Base-by-base conservation (phyloP, 2,329 filamentous ascomycete species). In the Meredithiella fracta region DNA sequence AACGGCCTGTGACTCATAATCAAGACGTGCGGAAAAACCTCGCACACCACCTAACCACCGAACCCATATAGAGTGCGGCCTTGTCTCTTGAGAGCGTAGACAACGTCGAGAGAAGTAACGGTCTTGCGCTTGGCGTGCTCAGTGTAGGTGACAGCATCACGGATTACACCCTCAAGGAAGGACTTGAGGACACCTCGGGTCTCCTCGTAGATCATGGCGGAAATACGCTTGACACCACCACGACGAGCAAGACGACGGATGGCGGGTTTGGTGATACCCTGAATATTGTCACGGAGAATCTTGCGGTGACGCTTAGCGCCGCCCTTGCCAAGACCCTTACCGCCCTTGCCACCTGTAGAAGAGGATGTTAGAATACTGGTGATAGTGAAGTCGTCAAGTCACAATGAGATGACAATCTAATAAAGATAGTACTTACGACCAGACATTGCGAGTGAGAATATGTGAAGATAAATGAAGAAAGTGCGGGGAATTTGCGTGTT, bases 151-250 rank as follows among this genome's bases (percentile, higher is more conserved):
- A 86, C 82, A 61, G 82, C 82, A 62, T 86, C 82, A 69, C 82
- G 82, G 66, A 86, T 86, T 70, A 86, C 82, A 66, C 78, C 77
- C 73, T 85, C 82, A 62, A 86, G 80, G 79, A 85, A 86, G 63
- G 82, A 82, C 78, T 86, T 86, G 66, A 86, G 79, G 61, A 86
- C 82, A 76, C 80, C 80, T 63, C 82, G 82, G 61, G 82, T 86
- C 75, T 86, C 82, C 71, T 85, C 82, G 76, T 86, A 86, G 72
- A 86, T 86, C 81, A 86, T 94, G 71, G 90, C 90, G 67, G 89
- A 95, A 68, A 96, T 96, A 94, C 90, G 90, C 87, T 96, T 96
- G 80, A 96, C 90, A 90, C 90, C 90, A 74, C 90, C 90, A 92
- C 90, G 89, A 76, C 90, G 90, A 63, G 90, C 90, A 71, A 96